Evolutionary conservation across 1,139 yeast species (phyloP), one percentile per base, ranked within the genome.

Genomic region (Candida freyschussii): DNA sequence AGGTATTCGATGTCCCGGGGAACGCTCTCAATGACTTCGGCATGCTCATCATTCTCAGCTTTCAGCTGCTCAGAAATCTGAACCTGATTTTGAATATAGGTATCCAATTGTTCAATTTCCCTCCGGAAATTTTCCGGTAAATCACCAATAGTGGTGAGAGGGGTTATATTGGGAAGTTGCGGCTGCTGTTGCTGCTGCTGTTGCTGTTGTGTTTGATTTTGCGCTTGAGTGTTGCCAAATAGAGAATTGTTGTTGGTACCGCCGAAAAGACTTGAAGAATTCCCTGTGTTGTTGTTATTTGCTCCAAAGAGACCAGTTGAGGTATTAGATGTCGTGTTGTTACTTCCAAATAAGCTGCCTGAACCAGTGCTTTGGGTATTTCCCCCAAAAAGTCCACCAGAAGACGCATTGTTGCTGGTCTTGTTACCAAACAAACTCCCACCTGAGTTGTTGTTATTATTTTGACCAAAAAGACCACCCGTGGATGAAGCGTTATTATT

Each of bases 121-220:
- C 75, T 79, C 48, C 87, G 87, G 25, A 75, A 67, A 10, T 72
- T 74, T 26, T 70, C 77, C 0, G 97, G 95, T 29, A 91, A 67
- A 45, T 89, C 97, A 10, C 83, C 78, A 4, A 89, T 91, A 34
- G 94, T 70, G 0, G 96, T 85, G 72, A 89, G 75, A 6, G 95
- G 82, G 4, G 91, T 83, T 34, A 87, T 68, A 28, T 75, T 80
- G 13, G 67, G 57, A 23, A 60, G 53, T 37, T 57, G 65, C 37
- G 59, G 67, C 36, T 59, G 65, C 25, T 54, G 62, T 30, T 57
- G 65, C 32, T 57, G 66, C 34, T 51, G 61, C 29, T 45, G 56
- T 32, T 44, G 46, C 40, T 41, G 57, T 44, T 40, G 39, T 27
- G 36, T 27, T 32, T 39, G 29, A 43, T 48, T 33, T 45, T 45